These are phyloP conservation scores for Phytophthora ohioensis DNA, from an alignment of 352 stramenopile genomes.

Conservation along the genomic window DNA sequence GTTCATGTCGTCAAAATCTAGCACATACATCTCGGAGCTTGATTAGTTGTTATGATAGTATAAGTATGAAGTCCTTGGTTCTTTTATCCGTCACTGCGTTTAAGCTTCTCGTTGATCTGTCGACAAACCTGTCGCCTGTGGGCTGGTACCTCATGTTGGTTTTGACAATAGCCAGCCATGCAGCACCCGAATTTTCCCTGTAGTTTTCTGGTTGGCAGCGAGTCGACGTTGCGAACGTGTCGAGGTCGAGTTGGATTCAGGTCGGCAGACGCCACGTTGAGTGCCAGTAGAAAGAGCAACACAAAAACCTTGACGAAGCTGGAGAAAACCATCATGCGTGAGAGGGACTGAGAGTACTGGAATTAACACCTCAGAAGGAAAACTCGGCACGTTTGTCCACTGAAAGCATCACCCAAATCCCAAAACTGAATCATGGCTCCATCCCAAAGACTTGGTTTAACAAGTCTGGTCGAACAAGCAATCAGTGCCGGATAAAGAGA, in stretches of 20 bases:
- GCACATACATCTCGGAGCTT: slow-evolving; percentile 35
- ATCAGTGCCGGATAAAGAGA: no score
- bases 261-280: background rate
- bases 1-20: slow-evolving; percentile 12
- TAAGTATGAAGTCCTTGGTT: slow-evolving; percentile 1
- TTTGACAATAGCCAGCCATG: slow-evolving; percentile 7
- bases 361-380: slow-evolving; percentile 14
- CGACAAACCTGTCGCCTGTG: slow-evolving; percentile 4
- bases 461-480: background rate
- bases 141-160: slow-evolving; percentile 18
- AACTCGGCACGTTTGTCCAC: background rate
- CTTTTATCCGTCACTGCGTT: background rate
- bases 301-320: slow-evolving; percentile 1
- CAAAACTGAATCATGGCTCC: background rate
- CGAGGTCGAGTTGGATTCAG: slow-evolving; percentile 1
- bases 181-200: slow-evolving; percentile 8
- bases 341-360: background rate
- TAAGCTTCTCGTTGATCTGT: slow-evolving; percentile 5
- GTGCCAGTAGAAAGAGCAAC: slow-evolving; percentile 2
- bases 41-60: slow-evolving; percentile 29
- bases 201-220: slow-evolving; percentile 1
- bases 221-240: background rate
- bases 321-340: background rate
- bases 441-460: background rate
- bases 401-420: slow-evolving; percentile 8